Evolutionary conservation across 495 filamentous ascomycete species (phyloP).

Genomic region (Pyrenula massariospora): DNA sequence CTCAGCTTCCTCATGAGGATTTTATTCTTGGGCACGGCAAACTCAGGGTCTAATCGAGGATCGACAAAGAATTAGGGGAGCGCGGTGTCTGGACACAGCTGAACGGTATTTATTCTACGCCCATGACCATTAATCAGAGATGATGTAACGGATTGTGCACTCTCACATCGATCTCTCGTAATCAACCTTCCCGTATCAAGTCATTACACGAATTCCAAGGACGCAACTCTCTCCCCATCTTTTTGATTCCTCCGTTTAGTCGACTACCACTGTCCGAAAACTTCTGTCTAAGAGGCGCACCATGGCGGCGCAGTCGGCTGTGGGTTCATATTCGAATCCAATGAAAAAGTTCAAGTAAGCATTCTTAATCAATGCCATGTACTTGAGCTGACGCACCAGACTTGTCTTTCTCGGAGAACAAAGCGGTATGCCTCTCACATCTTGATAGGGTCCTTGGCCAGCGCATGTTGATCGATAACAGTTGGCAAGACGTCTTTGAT

Average conservation of each 20-base stretch:
- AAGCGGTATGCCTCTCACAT: constrained; percentile 56
- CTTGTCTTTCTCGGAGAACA: constrained; percentile 96
- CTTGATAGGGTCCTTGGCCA: background rate
- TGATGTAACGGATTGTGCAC: too few relatives aligned
- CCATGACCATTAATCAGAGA: too few relatives aligned
- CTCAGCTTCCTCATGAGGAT: background rate
- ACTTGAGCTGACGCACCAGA: constrained; percentile 35
- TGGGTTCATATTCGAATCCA: constrained; percentile 93
- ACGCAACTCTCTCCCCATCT: too few relatives aligned
- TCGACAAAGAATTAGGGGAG: background rate
- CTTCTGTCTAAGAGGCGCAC: too few relatives aligned
- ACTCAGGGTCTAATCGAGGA: background rate
- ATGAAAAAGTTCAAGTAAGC: constrained; percentile 98
- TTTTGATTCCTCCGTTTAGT: too few relatives aligned
- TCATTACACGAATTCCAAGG: too few relatives aligned
- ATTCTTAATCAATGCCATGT: background rate
- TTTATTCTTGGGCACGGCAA: background rate
- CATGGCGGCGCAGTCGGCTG: constrained; percentile 35
- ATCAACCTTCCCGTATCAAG: too few relatives aligned
- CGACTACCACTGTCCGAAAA: too few relatives aligned
- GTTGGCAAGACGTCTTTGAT: constrained; percentile 98
- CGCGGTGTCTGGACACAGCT: background rate
- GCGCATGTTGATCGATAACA: constrained; percentile 20
- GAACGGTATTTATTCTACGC: too few relatives aligned
- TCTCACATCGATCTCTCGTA: too few relatives aligned